Evolutionary conservation across 2,329 filamentous ascomycete genomes (phyloP).

Genomic region (Metarhizium guizhouense): DNA sequence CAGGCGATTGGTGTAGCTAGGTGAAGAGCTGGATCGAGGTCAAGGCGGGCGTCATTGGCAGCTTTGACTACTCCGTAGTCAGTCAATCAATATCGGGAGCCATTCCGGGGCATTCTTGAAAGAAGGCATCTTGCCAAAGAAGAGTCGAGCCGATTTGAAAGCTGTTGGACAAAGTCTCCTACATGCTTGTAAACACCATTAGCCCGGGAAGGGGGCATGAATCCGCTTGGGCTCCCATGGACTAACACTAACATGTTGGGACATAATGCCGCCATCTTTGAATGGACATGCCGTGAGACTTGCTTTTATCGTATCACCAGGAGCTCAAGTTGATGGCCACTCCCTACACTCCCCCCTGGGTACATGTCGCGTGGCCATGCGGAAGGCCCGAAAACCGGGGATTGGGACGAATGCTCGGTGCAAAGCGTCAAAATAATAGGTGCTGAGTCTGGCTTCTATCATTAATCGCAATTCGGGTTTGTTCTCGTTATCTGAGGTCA

Average conservation of each 20-base stretch:
- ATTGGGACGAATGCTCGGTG: background rate
- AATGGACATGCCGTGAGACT: constrained; percentile 6
- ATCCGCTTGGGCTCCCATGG: background rate
- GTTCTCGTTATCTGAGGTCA: background rate
- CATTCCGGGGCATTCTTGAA: background rate
- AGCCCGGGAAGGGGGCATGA: background rate
- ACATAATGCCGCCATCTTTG: background rate
- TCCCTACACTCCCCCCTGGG: constrained; percentile 1
- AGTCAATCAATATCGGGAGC: no score
- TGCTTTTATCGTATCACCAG: constrained; percentile 2
- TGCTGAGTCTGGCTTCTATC: background rate
- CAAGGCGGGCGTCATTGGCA: no score
- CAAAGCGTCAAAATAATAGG: background rate
- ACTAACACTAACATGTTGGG: background rate
- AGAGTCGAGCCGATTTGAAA: background rate
- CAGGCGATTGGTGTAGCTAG: background rate
- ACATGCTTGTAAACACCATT: background rate
- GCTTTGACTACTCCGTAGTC: no score
- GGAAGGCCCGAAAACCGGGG: constrained; percentile 5
- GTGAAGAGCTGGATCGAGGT: background rate
- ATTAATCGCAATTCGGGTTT: background rate
- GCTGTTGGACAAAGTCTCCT: background rate
- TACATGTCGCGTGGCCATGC: constrained; percentile 5
- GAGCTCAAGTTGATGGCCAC: constrained; percentile 1
- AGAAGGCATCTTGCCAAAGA: background rate